Percentiles rank a stretch among this genome's conserved stretches.
These are phyloP conservation scores for Lagerstroemia speciosa DNA, from an alignment of 345 rosid species.

Conservation along the genomic window DNA sequence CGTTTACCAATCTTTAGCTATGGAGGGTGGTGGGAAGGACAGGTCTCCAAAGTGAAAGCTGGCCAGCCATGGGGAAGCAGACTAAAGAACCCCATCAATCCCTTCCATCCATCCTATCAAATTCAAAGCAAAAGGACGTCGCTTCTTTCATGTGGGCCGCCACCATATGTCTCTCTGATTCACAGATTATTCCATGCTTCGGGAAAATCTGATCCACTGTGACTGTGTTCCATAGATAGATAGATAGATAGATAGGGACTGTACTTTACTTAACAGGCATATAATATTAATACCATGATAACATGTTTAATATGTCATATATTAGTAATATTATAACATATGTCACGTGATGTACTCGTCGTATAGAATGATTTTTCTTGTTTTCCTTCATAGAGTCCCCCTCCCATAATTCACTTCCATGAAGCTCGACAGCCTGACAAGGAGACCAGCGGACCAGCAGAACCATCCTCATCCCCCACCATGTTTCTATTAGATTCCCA, in stretches of 20 bases:
- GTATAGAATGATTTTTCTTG: too few relatives aligned
- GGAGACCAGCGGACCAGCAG: slow-evolving; percentile 1
- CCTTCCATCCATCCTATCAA: not conserved
- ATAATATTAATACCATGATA: too few relatives aligned
- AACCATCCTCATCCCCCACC: slow-evolving; percentile 1
- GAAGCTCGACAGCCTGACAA: not conserved
- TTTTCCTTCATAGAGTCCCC: not conserved
- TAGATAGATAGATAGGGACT: too few relatives aligned
- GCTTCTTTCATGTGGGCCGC: not conserved
- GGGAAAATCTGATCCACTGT: not conserved
- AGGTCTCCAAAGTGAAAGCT: not conserved
- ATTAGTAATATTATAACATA: too few relatives aligned
- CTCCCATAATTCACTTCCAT: not conserved
- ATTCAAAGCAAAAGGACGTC: not conserved
- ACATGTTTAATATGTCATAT: too few relatives aligned
- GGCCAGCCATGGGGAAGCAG: slow-evolving; percentile 1
- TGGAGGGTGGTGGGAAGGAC: not conserved
- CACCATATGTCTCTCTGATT: not conserved
- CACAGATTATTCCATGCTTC: not conserved
- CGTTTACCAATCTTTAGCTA: not conserved
- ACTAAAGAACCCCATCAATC: not conserved
- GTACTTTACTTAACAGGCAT: too few relatives aligned
- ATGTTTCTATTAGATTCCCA: not conserved
- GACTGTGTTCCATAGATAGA: too few relatives aligned
- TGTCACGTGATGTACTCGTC: too few relatives aligned